A percentile compares a stretch with the other conserved stretches of the same genome.
phyloP scores from a whole-genome alignment of 169 alveolate genomes.

The Toxoplasma gondii region DNA sequence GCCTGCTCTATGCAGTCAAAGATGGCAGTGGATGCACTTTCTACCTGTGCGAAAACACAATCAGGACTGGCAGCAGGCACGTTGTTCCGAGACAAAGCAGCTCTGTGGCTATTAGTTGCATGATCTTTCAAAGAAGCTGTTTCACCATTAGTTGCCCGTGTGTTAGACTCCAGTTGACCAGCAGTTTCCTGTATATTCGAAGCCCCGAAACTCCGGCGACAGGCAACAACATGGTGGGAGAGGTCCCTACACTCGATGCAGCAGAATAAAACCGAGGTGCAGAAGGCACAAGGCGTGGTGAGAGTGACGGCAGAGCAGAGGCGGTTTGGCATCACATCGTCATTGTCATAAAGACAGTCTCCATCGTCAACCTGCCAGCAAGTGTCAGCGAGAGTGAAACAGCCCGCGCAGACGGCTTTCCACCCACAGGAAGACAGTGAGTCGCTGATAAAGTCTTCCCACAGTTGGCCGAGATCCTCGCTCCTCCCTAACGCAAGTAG shows the following conservation, averaged over 20 bases:
- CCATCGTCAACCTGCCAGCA: neutral
- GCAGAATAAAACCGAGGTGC: slow-evolving; percentile 2
- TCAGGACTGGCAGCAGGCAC: neutral
- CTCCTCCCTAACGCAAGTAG: neutral
- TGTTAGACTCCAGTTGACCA: neutral
- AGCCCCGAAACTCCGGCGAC: neutral
- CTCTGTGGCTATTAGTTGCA: no score
- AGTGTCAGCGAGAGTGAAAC: neutral
- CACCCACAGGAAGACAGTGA: neutral
- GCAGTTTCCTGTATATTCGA: neutral
- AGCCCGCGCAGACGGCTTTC: slow-evolving; percentile 5
- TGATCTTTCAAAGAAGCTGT: neutral
- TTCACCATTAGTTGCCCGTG: neutral
- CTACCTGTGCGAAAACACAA: neutral
- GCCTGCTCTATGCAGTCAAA: neutral
- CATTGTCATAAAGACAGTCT: neutral
- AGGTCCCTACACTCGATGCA: neutral
- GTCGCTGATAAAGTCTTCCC: neutral
- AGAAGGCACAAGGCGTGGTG: neutral
- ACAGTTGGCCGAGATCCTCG: neutral
- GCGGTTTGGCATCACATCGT: neutral
- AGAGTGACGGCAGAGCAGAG: neutral
- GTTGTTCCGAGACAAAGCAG: no score
- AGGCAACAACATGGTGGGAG: neutral
- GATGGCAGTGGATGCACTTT: neutral